Evolutionary conservation across 768 basidiomycete species (phyloP), one percentile per base, ranked within the genome.

Genomic region (Tricholoma flavovirens): DNA sequence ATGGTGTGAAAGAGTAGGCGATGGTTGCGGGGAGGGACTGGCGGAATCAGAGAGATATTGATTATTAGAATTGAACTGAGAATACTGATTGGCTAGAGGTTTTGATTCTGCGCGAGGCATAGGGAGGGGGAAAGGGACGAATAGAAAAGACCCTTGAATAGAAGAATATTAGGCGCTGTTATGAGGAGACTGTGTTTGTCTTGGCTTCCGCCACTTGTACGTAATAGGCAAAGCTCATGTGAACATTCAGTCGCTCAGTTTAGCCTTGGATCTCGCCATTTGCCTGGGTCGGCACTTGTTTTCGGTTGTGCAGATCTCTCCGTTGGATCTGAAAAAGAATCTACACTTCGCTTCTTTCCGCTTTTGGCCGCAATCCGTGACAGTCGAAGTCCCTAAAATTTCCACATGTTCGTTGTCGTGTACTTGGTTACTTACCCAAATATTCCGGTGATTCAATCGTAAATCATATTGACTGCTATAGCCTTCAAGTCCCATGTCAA

Each of bases 21-120:
- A 55, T 5, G 61, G 64, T 6, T 69, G 68, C 2, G 71, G 61
- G n/a, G 62, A 67, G 15, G 69, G 52, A 9, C 63, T 58, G 1
- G 66, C 50, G 8, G 68, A 60, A 17, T 63, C 69, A 26, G 61
- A 48, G 8, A 63, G 57, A 40, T 68, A 69, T 8, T 68, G 66
- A 12, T 69, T 51, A 21, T 60, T 42, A 21, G 48, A 66, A 17
- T 67, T 57, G 1, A 71, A 71, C 49, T 70, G 69, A 56, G 73
- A 74, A 56, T 67, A 69, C 29, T 60, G 60, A 40, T 55, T 49
- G 5, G 61, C 54, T 49, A 66, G 62, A 33, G 53, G 58, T 59
- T 70, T 69, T 15, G 69, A 63, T 9, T 72, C 72, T 54, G 67
- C 71, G 60, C 75, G 73, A 65, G 75, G 75, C 75, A 76, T 70